Evolutionary conservation across 345 rosid species (phyloP), one percentile per base, ranked within the genome.

Genomic region (Acer yangbiense): DNA sequence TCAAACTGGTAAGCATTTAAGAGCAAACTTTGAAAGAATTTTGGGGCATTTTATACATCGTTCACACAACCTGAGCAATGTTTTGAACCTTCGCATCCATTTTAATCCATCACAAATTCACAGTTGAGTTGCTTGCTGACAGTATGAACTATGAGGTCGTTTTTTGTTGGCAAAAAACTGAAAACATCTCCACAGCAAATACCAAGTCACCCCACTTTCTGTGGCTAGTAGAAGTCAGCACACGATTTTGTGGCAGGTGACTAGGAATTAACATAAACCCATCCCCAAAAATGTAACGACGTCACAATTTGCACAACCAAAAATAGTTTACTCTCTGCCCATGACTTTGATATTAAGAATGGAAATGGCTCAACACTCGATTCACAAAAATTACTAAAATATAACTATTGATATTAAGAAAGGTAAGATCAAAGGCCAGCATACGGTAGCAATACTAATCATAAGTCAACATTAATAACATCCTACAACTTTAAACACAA

Each of bases 401-500:
- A 27, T 48, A 1, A 74, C 62, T 29, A 65, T 60, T 7, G 9
- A 50, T 74, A 50, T 73, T 50, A n/a, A 27, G n/a, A 46, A 0
- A 3, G 66, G 11, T 74, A 7, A 29, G 21, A 14, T 10, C 65
- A 74, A 65, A 65, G 11, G 64, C 12, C 11, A 32, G 60, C 43
- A 46, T 9, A 6, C 8, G 6, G 54, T 4, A 29, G 48, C 23
- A 75, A 35, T 63, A 54, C 16, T 18, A 27, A 39, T 52, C 35
- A n/a, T 75, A 32, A 48, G 48, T 74, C 25, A 52, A 20, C 50
- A 67, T 13, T 2, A 18, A 58, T 58, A 58, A 58, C 27, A 60
- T 35, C 65, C 63, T 65, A 64, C 18, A 11, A 62, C 70, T 74
- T 57, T 73, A 14, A 76, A 62, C 74, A 78, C 27, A 48, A 23